These are phyloP conservation scores for Sporothrix protearum DNA, from an alignment of 2,329 filamentous ascomycete species.

Conservation along the genomic window DNA sequence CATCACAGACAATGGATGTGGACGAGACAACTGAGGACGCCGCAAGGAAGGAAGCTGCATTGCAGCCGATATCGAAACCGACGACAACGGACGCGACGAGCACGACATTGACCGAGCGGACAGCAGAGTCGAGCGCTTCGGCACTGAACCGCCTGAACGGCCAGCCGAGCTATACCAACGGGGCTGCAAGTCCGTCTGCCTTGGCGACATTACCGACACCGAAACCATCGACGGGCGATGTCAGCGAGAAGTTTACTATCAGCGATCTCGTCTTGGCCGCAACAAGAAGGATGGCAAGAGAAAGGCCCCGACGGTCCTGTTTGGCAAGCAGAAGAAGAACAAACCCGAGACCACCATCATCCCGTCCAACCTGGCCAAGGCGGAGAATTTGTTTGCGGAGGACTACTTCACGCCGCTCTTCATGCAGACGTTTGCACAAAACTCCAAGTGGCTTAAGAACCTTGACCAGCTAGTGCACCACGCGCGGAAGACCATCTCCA, in stretches of 20 bases:
- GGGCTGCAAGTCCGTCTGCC: not conserved
- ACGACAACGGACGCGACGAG: not conserved
- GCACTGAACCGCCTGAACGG: not conserved
- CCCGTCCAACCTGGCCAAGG: conserved; percentile 52
- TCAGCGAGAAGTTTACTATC: conserved; percentile 18
- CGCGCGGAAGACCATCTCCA: conserved; percentile 86
- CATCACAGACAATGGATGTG: conserved; percentile 9
- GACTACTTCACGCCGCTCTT: conserved; percentile 64
- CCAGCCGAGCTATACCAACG: not conserved
- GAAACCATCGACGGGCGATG: conserved; percentile 24
- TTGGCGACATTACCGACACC: conserved; percentile 24
- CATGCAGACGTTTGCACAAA: conserved; percentile 54
- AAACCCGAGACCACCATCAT: not conserved
- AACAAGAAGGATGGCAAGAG: conserved; percentile 23
- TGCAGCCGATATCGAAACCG: not conserved
- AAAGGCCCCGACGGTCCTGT: conserved; percentile 28
- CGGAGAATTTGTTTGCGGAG: conserved; percentile 48
- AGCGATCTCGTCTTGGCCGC: conserved; percentile 12
- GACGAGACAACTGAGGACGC: not conserved
- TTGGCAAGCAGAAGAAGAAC: conserved; percentile 48
- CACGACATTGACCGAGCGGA: not conserved
- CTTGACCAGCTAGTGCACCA: conserved; percentile 71
- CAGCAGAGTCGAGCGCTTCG: not conserved
- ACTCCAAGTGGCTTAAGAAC: conserved; percentile 58
- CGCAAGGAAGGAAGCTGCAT: not conserved